A percentile compares a stretch with the other conserved stretches of the same genome.
Evolutionary conservation across 257 asterid species (phyloP).

Genomic region (Thymus quinquecostatus): DNA sequence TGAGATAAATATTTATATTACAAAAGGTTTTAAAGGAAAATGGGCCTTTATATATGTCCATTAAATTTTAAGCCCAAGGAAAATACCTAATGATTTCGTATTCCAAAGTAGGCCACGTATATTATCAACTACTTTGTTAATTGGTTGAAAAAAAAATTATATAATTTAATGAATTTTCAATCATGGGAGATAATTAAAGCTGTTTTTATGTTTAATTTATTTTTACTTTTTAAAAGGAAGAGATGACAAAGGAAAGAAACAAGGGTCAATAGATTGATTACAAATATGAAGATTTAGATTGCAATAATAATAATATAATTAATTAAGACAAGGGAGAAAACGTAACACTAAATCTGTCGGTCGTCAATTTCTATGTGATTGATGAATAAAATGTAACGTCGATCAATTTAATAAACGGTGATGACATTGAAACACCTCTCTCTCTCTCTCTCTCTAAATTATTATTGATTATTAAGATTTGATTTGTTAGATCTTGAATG

Average conservation of each 20-base stretch:
- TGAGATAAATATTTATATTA: neutral
- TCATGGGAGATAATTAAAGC: neutral
- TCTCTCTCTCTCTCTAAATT: neutral
- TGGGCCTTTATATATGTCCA: too few species aligned
- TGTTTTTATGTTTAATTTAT: too few species aligned
- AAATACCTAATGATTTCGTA: too few species aligned
- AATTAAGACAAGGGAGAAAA: neutral
- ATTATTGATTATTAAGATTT: neutral
- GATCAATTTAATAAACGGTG: neutral
- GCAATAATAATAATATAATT: neutral
- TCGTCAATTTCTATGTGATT: constrained; percentile 10
- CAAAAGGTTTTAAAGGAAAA: too few species aligned
- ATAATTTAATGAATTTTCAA: too few species aligned
- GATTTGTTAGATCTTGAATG: neutral
- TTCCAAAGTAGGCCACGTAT: too few species aligned
- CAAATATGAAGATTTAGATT: neutral
- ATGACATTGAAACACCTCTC: neutral
- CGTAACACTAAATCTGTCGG: constrained; percentile 16
- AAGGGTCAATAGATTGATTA: neutral
- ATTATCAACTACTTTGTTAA: too few species aligned
- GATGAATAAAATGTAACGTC: neutral
- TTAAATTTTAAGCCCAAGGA: too few species aligned
- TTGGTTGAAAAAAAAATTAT: too few species aligned
- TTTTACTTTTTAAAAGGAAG: too few species aligned
- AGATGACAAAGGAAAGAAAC: neutral